A percentile compares a stretch with the other conserved stretches of the same genome.
Evolutionary conservation across 768 basidiomycete genomes (phyloP).

Genomic region (Amyloporia xantha): DNA sequence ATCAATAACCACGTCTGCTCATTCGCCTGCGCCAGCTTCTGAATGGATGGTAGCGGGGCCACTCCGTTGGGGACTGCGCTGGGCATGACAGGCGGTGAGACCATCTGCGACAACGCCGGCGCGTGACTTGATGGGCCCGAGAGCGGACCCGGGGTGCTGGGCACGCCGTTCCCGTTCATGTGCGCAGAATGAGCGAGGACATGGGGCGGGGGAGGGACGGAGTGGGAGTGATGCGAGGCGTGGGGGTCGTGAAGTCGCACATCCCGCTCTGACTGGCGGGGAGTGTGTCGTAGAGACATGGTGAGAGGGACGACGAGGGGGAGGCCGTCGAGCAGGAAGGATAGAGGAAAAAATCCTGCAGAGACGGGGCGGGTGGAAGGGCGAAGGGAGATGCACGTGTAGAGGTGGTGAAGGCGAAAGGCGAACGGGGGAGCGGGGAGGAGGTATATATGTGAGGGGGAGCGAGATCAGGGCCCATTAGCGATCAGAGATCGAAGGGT

Average conservation of each 20-base stretch:
- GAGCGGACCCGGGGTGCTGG: slow-evolving; percentile 38
- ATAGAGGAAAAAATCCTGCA: slow-evolving; percentile 14
- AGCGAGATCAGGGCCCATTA: slow-evolving; percentile 26
- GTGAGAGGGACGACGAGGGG: slow-evolving; percentile 20
- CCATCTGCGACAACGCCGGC: slow-evolving; percentile 9
- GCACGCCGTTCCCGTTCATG: slow-evolving; percentile 47
- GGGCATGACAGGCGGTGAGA: slow-evolving; percentile 26
- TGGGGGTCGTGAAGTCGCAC: slow-evolving; percentile 57
- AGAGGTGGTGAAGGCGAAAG: slow-evolving; percentile 9
- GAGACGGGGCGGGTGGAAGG: slow-evolving; percentile 37
- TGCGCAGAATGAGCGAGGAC: slow-evolving; percentile 36
- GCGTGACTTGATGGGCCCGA: slow-evolving; percentile 34
- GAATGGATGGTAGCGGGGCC: slow-evolving; percentile 41
- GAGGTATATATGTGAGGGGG: slow-evolving; percentile 17
- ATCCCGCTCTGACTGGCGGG: slow-evolving; percentile 56
- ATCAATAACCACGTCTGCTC: slow-evolving; percentile 95
- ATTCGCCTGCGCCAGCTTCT: slow-evolving; percentile 79
- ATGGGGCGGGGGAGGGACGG: slow-evolving; percentile 35
- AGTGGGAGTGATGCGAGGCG: slow-evolving; percentile 36
- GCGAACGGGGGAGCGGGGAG: slow-evolving; percentile 10
- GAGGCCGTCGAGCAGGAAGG: neutral
- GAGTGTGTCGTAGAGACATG: slow-evolving; percentile 58
- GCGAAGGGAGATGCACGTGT: slow-evolving; percentile 30
- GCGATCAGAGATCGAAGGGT: slow-evolving; percentile 24
- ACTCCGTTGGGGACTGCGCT: slow-evolving; percentile 33